Conservation (phyloP, 371 early-diverging fungal genomes). For the Circinella minor region DNA sequence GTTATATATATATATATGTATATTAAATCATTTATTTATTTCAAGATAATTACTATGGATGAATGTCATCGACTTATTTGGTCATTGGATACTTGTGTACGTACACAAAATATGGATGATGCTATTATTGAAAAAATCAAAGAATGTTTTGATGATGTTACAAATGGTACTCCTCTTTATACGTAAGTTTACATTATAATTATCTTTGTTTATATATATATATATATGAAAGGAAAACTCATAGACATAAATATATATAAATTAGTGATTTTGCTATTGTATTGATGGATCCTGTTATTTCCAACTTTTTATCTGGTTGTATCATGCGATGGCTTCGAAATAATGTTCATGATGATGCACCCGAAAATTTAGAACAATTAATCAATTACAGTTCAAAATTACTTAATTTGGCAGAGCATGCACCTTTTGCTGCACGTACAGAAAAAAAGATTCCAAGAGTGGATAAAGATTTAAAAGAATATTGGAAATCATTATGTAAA, state of each 20-base stretch:
- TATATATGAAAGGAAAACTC: not conserved
- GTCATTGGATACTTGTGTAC: slow-evolving; percentile 72
- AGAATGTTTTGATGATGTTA: slow-evolving; percentile 67
- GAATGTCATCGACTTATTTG: slow-evolving; percentile 67
- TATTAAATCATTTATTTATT: not conserved
- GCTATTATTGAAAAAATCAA: slow-evolving; percentile 65
- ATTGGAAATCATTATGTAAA: slow-evolving; percentile 38
- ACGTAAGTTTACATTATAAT: slow-evolving; percentile 48
- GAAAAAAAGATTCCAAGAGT: slow-evolving; percentile 36
- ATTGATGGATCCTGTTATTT: slow-evolving; percentile 62
- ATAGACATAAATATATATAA: not conserved
- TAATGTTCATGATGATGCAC: slow-evolving; percentile 38
- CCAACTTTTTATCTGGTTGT: slow-evolving; percentile 52
- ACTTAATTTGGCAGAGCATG: slow-evolving; percentile 62
- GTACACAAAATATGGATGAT: slow-evolving; percentile 69
- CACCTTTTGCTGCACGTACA: slow-evolving; percentile 37
- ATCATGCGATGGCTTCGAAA: slow-evolving; percentile 43
- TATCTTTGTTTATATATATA: not conserved
- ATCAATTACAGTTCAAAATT: slow-evolving; percentile 57
- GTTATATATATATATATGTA: no score
- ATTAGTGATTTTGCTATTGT: slow-evolving; percentile 67
- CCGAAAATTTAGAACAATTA: slow-evolving; percentile 37
- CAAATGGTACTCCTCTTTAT: slow-evolving; percentile 58
- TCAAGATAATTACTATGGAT: slow-evolving; percentile 54
- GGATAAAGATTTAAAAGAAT: slow-evolving; percentile 36